Conservation (phyloP, 495 filamentous ascomycete genomes). For the Lasiosphaeriaceae sp. region DNA sequence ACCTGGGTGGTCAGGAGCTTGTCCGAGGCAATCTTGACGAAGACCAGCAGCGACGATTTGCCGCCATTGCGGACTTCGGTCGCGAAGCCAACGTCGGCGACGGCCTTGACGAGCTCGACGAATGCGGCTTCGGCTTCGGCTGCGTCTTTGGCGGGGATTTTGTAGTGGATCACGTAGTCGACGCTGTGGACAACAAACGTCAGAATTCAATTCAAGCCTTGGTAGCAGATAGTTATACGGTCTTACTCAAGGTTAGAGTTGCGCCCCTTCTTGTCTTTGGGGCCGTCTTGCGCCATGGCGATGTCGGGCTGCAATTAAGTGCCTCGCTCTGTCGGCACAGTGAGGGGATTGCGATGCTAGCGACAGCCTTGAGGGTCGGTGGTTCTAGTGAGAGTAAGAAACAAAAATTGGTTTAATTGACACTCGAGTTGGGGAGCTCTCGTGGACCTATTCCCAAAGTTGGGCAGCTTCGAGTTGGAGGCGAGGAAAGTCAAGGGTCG, state of each 20-base stretch:
- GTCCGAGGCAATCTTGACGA: conserved; percentile 70
- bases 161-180: conserved; percentile 89
- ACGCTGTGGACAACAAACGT: conserved; percentile 47
- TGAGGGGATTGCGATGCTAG: no score
- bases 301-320: neutral
- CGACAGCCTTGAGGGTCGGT: no score
- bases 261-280: conserved; percentile 27
- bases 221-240: neutral
- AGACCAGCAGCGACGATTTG: conserved; percentile 75
- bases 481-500: neutral
- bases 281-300: conserved; percentile 13
- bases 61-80: conserved; percentile 82
- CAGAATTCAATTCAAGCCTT: neutral
- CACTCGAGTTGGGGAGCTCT: neutral
- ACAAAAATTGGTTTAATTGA: neutral
- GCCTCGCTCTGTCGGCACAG: no score
- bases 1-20: conserved; percentile 58
- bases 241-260: conserved; percentile 32
- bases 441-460: neutral
- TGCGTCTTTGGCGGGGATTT: conserved; percentile 62
- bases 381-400: no score
- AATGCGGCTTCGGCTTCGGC: conserved; percentile 67
- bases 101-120: conserved; percentile 64
- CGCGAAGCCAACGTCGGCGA: conserved; percentile 72
- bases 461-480: neutral